A percentile compares a stretch with the other conserved stretches of the same genome.
Conservation (phyloP, 345 rosid genomes). For the Cardamine resedifolia region DNA sequence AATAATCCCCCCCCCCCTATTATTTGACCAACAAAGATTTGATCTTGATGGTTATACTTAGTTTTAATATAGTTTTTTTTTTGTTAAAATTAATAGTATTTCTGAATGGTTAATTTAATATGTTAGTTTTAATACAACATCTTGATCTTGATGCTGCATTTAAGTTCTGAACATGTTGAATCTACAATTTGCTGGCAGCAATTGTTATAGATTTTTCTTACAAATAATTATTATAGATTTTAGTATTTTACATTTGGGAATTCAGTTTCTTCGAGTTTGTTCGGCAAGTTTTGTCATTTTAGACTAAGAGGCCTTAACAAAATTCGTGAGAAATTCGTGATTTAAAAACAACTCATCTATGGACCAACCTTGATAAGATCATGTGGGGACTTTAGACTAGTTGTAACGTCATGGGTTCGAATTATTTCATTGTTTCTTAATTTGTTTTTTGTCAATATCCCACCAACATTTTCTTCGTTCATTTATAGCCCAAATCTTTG, state of each 20-base stretch:
- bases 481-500: slow-evolving; percentile 40
- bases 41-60: too few species aligned
- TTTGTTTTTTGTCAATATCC: slow-evolving; percentile 29
- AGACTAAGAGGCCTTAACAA: not conserved
- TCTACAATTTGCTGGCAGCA: not conserved
- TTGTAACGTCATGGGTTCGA: slow-evolving; percentile 42
- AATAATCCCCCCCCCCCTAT: too few species aligned
- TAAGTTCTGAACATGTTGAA: not conserved
- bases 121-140: too few species aligned
- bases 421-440: slow-evolving; percentile 27
- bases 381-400: slow-evolving; percentile 38
- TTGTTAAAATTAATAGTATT: too few species aligned
- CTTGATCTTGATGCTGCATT: not conserved
- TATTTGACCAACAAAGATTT: too few species aligned
- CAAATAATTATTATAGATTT: not conserved
- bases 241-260: not conserved
- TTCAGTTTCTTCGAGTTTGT: not conserved
- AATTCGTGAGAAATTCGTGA: slow-evolving; percentile 5
- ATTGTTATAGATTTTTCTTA: not conserved
- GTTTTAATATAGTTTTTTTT: not conserved
- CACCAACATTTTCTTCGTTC: slow-evolving; percentile 38
- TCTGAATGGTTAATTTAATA: not conserved
- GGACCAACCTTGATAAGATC: slow-evolving; percentile 35
- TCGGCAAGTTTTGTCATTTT: slow-evolving; percentile 12
- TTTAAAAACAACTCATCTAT: slow-evolving; percentile 27